Evolutionary conservation across 352 stramenopile species (phyloP).

Genomic region (Phytophthora capsici): DNA sequence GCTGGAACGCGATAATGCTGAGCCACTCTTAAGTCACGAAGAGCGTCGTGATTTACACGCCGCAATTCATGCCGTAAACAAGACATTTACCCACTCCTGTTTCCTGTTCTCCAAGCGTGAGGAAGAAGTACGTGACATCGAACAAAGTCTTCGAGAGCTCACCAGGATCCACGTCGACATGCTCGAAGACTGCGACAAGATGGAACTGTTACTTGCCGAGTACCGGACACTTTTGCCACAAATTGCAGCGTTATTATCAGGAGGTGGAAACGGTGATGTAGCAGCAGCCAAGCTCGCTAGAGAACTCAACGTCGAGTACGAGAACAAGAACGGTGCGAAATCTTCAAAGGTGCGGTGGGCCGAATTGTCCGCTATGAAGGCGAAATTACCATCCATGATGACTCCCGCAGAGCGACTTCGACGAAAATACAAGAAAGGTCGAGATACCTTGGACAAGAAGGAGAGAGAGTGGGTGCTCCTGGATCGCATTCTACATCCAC

Average conservation of each 20-base stretch:
- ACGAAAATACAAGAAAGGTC: slow-evolving; percentile 83
- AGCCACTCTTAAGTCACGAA: slow-evolving; percentile 43
- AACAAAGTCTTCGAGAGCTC: slow-evolving; percentile 66
- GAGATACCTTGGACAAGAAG: slow-evolving; percentile 65
- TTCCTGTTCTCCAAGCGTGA: slow-evolving; percentile 78
- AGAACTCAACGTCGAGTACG: slow-evolving; percentile 73
- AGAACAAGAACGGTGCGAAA: slow-evolving; percentile 45
- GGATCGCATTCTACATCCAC: slow-evolving; percentile 70
- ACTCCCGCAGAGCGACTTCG: slow-evolving; percentile 71
- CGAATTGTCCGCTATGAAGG: slow-evolving; percentile 76
- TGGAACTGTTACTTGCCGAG: slow-evolving; percentile 61
- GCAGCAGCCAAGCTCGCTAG: slow-evolving; percentile 57
- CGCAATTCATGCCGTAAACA: slow-evolving; percentile 37
- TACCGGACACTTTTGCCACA: slow-evolving; percentile 59
- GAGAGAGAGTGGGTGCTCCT: slow-evolving; percentile 82
- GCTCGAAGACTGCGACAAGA: slow-evolving; percentile 61
- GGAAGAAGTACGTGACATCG: slow-evolving; percentile 75
- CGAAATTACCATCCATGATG: slow-evolving; percentile 81
- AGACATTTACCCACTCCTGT: slow-evolving; percentile 66
- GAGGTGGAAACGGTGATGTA: slow-evolving; percentile 40
- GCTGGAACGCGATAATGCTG: slow-evolving; percentile 58
- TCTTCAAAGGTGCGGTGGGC: slow-evolving; percentile 74
- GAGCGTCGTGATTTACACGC: slow-evolving; percentile 49
- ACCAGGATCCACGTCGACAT: slow-evolving; percentile 71
- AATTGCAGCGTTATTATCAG: slow-evolving; percentile 54